Evolutionary conservation across 1,139 yeast species (phyloP), one percentile per base, ranked within the genome.

Genomic region (Wickerhamomyces sp.): DNA sequence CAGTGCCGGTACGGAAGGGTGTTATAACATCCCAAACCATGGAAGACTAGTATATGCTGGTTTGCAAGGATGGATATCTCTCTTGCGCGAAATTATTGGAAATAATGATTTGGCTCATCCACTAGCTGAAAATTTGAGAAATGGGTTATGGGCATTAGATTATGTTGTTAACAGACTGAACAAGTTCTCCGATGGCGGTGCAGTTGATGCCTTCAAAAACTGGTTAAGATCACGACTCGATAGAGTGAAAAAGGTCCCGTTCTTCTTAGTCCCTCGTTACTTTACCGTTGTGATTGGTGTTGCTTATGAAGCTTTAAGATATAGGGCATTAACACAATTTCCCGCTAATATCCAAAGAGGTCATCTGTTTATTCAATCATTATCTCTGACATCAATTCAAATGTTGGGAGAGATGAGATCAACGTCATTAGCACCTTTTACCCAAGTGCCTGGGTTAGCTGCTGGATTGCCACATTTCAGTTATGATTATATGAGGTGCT

Each of bases 401-500:
- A 84, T 92, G 95, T 74, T 83, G 35, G 95, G 96, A 0, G 59
- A 50, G 30, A 76, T 84, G 74, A 74, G 79, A 35, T 78, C 80
- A 33, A 86, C 97, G 0, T 86, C 96, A 0, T 69, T 92, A 41
- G 66, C 70, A 24, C 95, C 97, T 1, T 68, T 67, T 36, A 68
- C 70, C 22, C 67, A 70, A 45, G 74, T 79, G 13, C 85, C 95
- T 3, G 76, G 88, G 34, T 70, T 92, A 75, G 96, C 97, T 14
- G 98, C 98, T 2, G 98, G 97, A 0, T 72, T 92, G 44, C 98
- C 98, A 3, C 97, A 90, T 64, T 92, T 92, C 61, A 81, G 94
- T 56, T 76, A 74, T 43, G 88, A 83, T 51, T 89, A 86, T 60
- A 89, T 90, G 96, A 74, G 98, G 62, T 88, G 97, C 59, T 92